These are phyloP conservation scores for Botrytis aclada DNA, from an alignment of 2,329 filamentous ascomycete species.

Conservation along the genomic window DNA sequence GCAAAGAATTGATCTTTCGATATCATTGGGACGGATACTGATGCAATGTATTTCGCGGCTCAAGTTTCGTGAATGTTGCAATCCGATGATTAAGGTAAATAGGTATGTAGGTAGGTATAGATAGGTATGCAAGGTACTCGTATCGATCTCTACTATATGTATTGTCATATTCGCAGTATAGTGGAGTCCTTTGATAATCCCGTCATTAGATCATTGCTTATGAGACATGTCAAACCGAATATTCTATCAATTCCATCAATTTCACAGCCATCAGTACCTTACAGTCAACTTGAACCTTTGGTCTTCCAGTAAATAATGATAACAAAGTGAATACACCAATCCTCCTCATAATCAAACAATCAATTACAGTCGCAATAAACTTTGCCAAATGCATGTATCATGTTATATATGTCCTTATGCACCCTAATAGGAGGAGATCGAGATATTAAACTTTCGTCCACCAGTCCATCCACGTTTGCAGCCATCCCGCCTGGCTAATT, in stretches of 20 bases:
- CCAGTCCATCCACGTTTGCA: background rate
- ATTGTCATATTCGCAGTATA: background rate
- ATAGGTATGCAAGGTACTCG: background rate
- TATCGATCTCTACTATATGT: background rate
- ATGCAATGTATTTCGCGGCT: background rate
- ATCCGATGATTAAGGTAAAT: background rate
- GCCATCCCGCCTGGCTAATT: background rate
- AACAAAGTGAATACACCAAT: background rate
- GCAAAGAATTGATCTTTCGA: background rate
- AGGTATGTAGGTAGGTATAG: background rate
- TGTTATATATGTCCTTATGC: background rate
- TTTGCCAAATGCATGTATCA: background rate
- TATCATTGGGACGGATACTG: conserved; percentile 1
- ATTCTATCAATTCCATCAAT: background rate
- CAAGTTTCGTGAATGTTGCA: conserved; percentile 14
- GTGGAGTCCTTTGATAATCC: background rate
- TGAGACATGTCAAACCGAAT: background rate
- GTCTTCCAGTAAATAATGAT: background rate
- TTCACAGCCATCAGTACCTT: background rate
- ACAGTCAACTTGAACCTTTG: background rate
- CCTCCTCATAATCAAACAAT: background rate
- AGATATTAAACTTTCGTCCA: background rate
- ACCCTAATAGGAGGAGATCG: background rate
- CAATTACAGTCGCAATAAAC: background rate
- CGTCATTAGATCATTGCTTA: conserved; percentile 1